Evolutionary conservation across 768 basidiomycete genomes (phyloP).

Genomic region (Tricholoma sp.): DNA sequence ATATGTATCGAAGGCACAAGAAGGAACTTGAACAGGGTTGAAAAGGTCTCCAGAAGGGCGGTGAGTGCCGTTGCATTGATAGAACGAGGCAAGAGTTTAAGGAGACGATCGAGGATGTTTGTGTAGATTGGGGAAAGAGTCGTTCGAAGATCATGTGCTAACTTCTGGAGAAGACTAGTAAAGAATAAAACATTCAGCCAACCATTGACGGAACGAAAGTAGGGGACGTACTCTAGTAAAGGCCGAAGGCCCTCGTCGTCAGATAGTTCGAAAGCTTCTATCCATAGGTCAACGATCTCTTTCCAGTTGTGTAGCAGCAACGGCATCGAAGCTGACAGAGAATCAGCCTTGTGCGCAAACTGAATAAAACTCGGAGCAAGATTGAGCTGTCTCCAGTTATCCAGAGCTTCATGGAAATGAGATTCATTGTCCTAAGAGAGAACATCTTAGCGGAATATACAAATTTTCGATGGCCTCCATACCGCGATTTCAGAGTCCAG

Average conservation of each 20-base stretch:
- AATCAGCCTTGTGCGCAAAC: slow-evolving; percentile 58
- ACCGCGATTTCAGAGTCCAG: slow-evolving; percentile 60
- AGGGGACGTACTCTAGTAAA: slow-evolving; percentile 63
- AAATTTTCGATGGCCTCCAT: slow-evolving; percentile 12
- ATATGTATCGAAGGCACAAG: slow-evolving; percentile 59
- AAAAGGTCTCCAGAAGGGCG: slow-evolving; percentile 60
- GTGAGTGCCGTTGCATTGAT: slow-evolving; percentile 60
- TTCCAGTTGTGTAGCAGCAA: slow-evolving; percentile 77
- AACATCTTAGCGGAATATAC: neutral
- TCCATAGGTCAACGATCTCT: slow-evolving; percentile 64
- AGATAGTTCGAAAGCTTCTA: slow-evolving; percentile 45
- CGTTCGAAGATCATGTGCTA: slow-evolving; percentile 76
- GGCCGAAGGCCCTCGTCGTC: slow-evolving; percentile 71
- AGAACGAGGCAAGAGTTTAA: slow-evolving; percentile 50
- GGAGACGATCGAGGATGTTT: slow-evolving; percentile 48
- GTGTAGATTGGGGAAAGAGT: slow-evolving; percentile 63
- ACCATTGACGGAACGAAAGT: too few relatives aligned
- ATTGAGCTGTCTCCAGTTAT: slow-evolving; percentile 77
- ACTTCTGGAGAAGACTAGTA: slow-evolving; percentile 67
- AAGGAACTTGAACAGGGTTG: slow-evolving; percentile 66
- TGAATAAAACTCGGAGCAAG: slow-evolving; percentile 68
- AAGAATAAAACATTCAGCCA: neutral
- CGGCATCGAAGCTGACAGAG: slow-evolving; percentile 70
- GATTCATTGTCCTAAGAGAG: slow-evolving; percentile 62
- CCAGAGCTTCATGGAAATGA: slow-evolving; percentile 69